phyloP scores from a whole-genome alignment of 768 basidiomycete genomes.

The Boletus subparvulus region DNA sequence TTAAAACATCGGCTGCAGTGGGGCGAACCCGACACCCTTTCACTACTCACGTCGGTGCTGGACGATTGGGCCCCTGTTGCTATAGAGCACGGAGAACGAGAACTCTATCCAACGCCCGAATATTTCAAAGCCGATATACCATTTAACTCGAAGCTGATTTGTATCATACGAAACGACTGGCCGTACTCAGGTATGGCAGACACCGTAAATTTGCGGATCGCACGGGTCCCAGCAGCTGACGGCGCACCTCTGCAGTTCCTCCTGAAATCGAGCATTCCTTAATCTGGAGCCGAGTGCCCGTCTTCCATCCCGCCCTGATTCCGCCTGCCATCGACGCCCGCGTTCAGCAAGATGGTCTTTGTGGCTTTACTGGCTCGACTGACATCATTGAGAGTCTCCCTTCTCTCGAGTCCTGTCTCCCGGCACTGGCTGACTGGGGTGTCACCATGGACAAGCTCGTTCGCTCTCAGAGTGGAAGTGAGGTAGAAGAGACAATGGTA shows the following conservation, averaged over 20 bases:
- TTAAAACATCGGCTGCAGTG: slow-evolving; percentile 67
- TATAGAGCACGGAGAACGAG: neutral
- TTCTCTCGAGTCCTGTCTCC: slow-evolving; percentile 53
- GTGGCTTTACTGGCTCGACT: slow-evolving; percentile 71
- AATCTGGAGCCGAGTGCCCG: slow-evolving; percentile 75
- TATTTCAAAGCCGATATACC: slow-evolving; percentile 71
- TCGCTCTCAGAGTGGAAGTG: slow-evolving; percentile 48
- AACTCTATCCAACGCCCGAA: slow-evolving; percentile 31
- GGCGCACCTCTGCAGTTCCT: slow-evolving; percentile 47
- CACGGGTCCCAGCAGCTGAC: neutral
- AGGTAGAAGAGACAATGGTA: slow-evolving; percentile 53
- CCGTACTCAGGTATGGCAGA: slow-evolving; percentile 69
- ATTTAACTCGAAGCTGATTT: slow-evolving; percentile 46
- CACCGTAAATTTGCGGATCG: neutral
- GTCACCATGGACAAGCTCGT: slow-evolving; percentile 62
- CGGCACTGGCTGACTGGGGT: slow-evolving; percentile 69
- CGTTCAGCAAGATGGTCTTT: slow-evolving; percentile 73
- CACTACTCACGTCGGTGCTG: slow-evolving; percentile 57
- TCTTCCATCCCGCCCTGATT: slow-evolving; percentile 61
- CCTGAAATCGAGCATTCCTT: slow-evolving; percentile 70
- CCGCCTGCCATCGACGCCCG: slow-evolving; percentile 51
- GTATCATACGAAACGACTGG: slow-evolving; percentile 84
- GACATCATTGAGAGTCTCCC: slow-evolving; percentile 61
- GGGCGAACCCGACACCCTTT: slow-evolving; percentile 67
- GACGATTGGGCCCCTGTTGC: slow-evolving; percentile 33